phyloP scores from a whole-genome alignment of 139 green algal species.

The Gonium pectorale region DNA sequence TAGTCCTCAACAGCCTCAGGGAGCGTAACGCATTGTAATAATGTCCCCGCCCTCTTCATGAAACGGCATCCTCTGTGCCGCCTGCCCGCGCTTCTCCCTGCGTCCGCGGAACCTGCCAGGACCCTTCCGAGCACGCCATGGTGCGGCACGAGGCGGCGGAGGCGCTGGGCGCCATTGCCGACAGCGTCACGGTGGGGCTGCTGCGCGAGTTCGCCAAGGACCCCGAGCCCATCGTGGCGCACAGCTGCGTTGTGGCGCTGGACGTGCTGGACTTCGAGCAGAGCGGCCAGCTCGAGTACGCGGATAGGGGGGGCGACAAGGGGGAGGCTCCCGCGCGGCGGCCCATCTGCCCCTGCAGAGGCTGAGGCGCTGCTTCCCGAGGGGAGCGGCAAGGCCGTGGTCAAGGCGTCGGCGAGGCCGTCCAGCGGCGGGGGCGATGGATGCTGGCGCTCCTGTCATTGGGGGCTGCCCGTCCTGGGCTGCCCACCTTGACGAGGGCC shows the following conservation, averaged over 20 bases:
- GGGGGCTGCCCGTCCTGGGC: too few relatives aligned
- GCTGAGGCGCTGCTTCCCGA: neutral
- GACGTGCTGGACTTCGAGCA: slow-evolving; percentile 94
- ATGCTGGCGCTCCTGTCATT: too few relatives aligned
- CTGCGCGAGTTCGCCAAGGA: slow-evolving; percentile 78
- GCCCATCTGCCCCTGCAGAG: slow-evolving; percentile 39
- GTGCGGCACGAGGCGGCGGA: slow-evolving; percentile 98
- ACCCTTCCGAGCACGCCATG: slow-evolving; percentile 93
- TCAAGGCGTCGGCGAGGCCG: too few relatives aligned
- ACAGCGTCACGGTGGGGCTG: slow-evolving; percentile 66
- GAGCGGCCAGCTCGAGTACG: slow-evolving; percentile 88
- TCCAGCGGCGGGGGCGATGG: too few relatives aligned
- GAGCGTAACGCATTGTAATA: too few relatives aligned
- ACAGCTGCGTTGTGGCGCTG: slow-evolving; percentile 96
- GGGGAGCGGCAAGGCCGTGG: too few relatives aligned
- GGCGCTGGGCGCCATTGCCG: slow-evolving; percentile 90
- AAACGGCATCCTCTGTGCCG: neutral
- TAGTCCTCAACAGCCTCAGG: too few relatives aligned
- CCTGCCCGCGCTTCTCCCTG: neutral
- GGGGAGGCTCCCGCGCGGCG: neutral
- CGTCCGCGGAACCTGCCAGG: slow-evolving; percentile 53
- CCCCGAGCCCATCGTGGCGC: slow-evolving; percentile 91
- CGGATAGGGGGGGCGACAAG: slow-evolving; percentile 47
- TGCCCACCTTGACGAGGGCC: too few relatives aligned
- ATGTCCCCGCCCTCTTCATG: too few relatives aligned